Evolutionary conservation across 768 basidiomycete species (phyloP).

Genomic region (Pholiota microspora): DNA sequence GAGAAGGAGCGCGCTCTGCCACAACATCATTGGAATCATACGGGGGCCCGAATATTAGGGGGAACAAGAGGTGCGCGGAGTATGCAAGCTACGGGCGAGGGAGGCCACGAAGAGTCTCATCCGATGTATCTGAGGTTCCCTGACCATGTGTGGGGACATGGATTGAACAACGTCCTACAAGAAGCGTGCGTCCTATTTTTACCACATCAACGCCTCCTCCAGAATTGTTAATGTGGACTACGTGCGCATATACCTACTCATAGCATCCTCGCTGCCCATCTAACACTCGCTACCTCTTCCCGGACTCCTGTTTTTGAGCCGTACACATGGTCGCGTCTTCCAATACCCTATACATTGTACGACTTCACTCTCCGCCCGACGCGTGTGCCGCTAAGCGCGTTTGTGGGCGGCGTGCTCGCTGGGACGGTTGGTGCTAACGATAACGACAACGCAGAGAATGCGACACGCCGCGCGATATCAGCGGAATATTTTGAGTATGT

Average conservation of each 20-base stretch:
- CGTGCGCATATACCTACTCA: not conserved
- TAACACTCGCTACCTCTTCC: conserved; percentile 45
- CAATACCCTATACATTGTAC: conserved; percentile 53
- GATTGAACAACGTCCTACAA: conserved; percentile 61
- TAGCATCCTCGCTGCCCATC: conserved; percentile 49
- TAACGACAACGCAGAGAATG: conserved; percentile 2
- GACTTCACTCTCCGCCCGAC: conserved; percentile 51
- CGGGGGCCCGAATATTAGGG: not conserved
- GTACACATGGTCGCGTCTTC: conserved; percentile 56
- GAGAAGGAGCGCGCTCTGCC: conserved; percentile 15
- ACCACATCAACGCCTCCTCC: not conserved
- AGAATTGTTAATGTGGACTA: not conserved
- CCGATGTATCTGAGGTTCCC: conserved; percentile 47
- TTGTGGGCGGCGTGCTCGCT: conserved; percentile 55
- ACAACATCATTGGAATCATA: conserved; percentile 19
- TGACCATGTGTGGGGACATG: conserved; percentile 57
- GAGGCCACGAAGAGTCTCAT: not conserved
- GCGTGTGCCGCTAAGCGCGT: conserved; percentile 56
- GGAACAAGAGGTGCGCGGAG: not conserved
- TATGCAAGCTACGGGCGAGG: not conserved
- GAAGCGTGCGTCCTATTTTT: conserved; percentile 46
- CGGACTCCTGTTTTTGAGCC: conserved; percentile 63
- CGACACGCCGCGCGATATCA: conserved; percentile 38
- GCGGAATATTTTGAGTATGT: conserved; percentile 47
- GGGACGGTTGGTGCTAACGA: conserved; percentile 24